Base-by-base conservation (phyloP, 805 yeast genomes). In the Zygosaccharomyces siamensis region DNA sequence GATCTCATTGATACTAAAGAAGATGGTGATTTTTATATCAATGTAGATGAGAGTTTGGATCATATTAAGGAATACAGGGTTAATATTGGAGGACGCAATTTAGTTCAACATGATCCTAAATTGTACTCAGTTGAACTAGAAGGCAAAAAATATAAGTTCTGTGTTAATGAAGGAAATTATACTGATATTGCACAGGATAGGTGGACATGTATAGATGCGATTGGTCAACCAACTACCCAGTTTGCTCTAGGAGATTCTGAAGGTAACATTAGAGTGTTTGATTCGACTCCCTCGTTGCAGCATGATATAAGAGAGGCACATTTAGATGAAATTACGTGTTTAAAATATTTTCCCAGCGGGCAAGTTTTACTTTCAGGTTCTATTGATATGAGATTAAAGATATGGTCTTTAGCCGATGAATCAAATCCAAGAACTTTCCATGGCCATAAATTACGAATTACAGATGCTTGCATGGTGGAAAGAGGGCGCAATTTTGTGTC, bases 401-500 rank as follows among this genome's bases (percentile, higher is more conserved):
- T 87, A 4, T 86, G 92, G 90, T 75, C 79, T 23, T 60, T 73
- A 2, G 51, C 52, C 0, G 73, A 71, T 47, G 81, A 81, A 0
- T 50, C 72, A 0, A 72, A 73, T 43, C 77, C 80, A 0, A 66
- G 89, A 45, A 69, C 75, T 0, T 73, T 84, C 53, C 49, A 50
- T 3, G 79, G 78, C 4, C 90, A 83, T 52, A 74, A 60, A 23
- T 64, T 64, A 2, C 65, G 73, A 11, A 69, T 83, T 10, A 76
- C 79, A 2, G 83, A 72, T 52, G 51, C 78, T 2, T 72, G 64
- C 2, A 56, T 83, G 52, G 67, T 86, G 16, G 89, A 81, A 0
- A 67, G 77, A 14, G 95, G 95, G 1, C 68, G 92, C 36, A 85
- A 86, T 59, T 69, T 87, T 50, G 52, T 84, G 16, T 75, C 84